Evolutionary conservation across 2,329 filamentous ascomycete genomes (phyloP), one percentile per base, ranked within the genome.

Genomic region (Apiospora kogelbergensis): DNA sequence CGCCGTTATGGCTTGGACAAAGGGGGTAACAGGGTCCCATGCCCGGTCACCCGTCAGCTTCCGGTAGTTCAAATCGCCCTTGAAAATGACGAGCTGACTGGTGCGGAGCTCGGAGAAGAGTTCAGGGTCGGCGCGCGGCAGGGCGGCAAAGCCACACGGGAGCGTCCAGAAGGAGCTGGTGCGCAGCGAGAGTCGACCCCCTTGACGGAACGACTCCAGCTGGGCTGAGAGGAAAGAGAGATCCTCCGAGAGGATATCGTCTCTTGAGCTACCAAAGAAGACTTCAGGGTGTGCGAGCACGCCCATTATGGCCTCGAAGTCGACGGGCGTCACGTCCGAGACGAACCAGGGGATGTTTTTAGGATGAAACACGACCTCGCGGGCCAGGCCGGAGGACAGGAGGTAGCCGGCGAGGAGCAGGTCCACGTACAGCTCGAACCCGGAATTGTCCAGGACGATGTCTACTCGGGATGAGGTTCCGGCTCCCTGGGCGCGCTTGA

Each of bases 311-410:
- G 91, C 90, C 1, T 85, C 86, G 75, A 98, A 98, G 81, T 99
- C 96, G 45, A 84, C 86, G 0, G 95, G 95, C 10, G 97, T 81
- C 3, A 98, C 96, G 76, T 99, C 96, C 0, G 94, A 98, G 63
- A 99, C 96, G 78, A 98, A 99, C 96, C 96, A 99, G 0, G 96
- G 96, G 70, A 99, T 95, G 30, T 90, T 91, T 83, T 99, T 99
- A 66, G 96, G 94, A 76, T 97, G 95, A 10, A 99, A 87, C 24
- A 98, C 90, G 17, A 99, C 86, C 30, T 90, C 89, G 0, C 94
- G 98, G 0, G 95, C 96, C 9, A 99, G 88, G 0, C 92, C 93
- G 0, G 94, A 87, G 0, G 93, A 90, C 6, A 99, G 86, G 15
- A 99, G 86, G 78, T 97, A 98, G 0, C 95, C 95, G 0, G 94